A percentile compares a stretch with the other conserved stretches of the same genome.
phyloP scores from a whole-genome alignment of 495 filamentous ascomycete genomes.

The Penicillium macrosclerotiorum region DNA sequence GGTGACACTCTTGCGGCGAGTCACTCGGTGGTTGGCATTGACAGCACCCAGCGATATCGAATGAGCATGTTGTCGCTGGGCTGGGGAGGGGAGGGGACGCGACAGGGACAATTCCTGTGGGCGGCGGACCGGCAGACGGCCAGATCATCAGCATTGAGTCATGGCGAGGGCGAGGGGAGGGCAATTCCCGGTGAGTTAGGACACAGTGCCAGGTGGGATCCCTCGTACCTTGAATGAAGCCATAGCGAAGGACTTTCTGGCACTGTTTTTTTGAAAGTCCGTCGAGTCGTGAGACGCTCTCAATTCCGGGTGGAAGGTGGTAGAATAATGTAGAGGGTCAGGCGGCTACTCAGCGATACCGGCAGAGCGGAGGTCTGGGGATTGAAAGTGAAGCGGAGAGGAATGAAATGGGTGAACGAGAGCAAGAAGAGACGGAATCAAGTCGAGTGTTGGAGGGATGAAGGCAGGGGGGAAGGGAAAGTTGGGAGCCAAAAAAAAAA shows the following conservation, averaged over 20 bases:
- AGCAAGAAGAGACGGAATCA: slow-evolving; percentile 8
- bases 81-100: slow-evolving; percentile 44
- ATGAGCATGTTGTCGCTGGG: slow-evolving; percentile 76
- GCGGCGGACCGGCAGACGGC: slow-evolving; percentile 8
- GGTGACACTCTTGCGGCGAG: slow-evolving; percentile 89
- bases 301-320: slow-evolving; percentile 28
- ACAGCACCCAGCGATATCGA: slow-evolving; percentile 76
- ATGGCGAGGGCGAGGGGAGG: background rate
- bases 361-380: slow-evolving; percentile 1
- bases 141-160: slow-evolving; percentile 16
- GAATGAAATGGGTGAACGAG: background rate
- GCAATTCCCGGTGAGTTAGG: background rate
- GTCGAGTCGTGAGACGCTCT: slow-evolving; percentile 16
- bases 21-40: slow-evolving; percentile 80
- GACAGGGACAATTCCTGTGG: slow-evolving; percentile 46
- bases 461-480: slow-evolving; percentile 3
- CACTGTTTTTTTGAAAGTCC: slow-evolving; percentile 37
- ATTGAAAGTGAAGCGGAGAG: slow-evolving; percentile 6
- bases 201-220: background rate
- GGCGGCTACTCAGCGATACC: slow-evolving; percentile 4
- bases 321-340: slow-evolving; percentile 20
- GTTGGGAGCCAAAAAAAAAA: slow-evolving; percentile 9
- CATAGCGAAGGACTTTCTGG: slow-evolving; percentile 38
- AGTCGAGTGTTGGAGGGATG: slow-evolving; percentile 2
- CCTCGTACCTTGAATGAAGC: slow-evolving; percentile 47